These are phyloP conservation scores for Phaeosphaeria sp. DNA, from an alignment of 2,329 filamentous ascomycete genomes.

Conservation along the genomic window DNA sequence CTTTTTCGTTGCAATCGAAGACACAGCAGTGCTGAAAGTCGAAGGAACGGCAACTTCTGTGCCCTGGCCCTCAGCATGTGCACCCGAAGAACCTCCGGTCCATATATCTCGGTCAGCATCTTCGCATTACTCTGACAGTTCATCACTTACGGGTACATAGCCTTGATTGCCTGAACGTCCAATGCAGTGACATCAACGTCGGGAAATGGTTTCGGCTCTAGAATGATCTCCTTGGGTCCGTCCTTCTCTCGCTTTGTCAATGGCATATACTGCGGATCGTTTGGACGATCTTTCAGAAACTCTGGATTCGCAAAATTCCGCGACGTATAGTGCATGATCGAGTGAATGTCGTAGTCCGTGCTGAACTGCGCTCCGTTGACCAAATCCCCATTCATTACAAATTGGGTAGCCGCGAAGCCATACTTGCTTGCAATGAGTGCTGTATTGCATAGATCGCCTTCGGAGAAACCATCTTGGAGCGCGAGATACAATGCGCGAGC, in stretches of 20 bases:
- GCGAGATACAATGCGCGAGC: not conserved
- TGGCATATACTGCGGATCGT: not conserved
- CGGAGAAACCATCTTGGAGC: not conserved
- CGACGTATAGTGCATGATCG: constrained; percentile 3
- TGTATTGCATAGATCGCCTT: constrained; percentile 1
- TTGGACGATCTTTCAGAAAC: not conserved
- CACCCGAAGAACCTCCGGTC: no score
- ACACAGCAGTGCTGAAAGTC: no score
- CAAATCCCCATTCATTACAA: not conserved
- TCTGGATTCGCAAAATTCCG: not conserved
- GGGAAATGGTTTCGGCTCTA: no score
- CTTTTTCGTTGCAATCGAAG: no score
- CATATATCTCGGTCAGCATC: no score
- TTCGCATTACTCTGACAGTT: no score
- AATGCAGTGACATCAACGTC: no score
- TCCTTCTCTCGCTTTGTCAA: not conserved
- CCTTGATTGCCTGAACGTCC: no score
- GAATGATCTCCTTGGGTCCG: not conserved
- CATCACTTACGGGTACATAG: no score
- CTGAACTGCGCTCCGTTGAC: not conserved
- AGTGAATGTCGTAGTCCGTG: constrained; percentile 1
- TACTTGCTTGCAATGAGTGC: not conserved
- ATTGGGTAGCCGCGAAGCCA: constrained; percentile 1
- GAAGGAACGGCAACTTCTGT: no score
- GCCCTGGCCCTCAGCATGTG: no score